These are phyloP conservation scores for Saprolegnia parasitica DNA, from an alignment of 352 stramenopile genomes.

Conservation along the genomic window DNA sequence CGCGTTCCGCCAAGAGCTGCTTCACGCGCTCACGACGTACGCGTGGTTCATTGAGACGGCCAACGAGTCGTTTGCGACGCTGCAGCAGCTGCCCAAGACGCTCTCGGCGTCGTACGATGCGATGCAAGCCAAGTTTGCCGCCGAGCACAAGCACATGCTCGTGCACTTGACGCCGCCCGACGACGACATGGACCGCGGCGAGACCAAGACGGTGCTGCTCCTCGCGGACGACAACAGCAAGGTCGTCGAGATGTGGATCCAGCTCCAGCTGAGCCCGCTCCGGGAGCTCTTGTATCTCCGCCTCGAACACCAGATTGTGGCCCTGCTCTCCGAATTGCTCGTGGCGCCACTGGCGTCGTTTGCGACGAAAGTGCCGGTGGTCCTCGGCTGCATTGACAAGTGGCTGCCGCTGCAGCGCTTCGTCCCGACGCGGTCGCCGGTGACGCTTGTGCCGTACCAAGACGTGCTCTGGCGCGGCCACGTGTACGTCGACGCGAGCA, in stretches of 20 bases:
- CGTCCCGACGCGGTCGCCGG: constrained; percentile 12
- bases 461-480: constrained; percentile 84
- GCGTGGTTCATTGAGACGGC: constrained; percentile 39
- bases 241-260: constrained; percentile 35
- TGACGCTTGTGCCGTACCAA: constrained; percentile 49
- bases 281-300: constrained; percentile 61
- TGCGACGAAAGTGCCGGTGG: neutral
- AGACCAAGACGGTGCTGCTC: constrained; percentile 29
- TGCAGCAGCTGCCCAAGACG: constrained; percentile 18
- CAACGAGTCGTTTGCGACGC: constrained; percentile 25
- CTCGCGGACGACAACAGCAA: constrained; percentile 26
- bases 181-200: constrained; percentile 32
- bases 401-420: constrained; percentile 16
- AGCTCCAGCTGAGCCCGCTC: constrained; percentile 73
- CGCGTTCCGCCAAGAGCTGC: constrained; percentile 44
- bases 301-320: constrained; percentile 59
- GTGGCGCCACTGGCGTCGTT: neutral
- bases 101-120: neutral
- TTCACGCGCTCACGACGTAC: constrained; percentile 59
- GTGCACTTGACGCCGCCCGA: constrained; percentile 29
- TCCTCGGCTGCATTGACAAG: constrained; percentile 8
- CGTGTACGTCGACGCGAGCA: constrained; percentile 38
- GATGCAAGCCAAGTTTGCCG: constrained; percentile 8
- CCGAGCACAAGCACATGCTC: constrained; percentile 11
- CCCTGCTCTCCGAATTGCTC: constrained; percentile 27